Evolutionary conservation across 164 flowering plant genomes (phyloP).

Genomic region (Aristolochia fimbriata): DNA sequence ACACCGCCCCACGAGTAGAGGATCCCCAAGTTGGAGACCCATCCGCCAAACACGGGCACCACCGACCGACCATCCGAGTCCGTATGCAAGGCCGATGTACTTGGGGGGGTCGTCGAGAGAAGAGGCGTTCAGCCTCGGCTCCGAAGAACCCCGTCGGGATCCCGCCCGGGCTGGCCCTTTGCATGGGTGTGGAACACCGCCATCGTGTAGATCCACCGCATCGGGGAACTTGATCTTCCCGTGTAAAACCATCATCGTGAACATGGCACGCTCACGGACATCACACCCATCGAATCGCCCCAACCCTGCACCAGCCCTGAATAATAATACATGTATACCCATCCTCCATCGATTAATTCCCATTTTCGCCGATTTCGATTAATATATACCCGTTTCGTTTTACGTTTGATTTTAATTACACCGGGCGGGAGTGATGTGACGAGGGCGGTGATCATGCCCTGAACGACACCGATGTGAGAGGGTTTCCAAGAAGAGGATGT

Average conservation of each 20-base stretch:
- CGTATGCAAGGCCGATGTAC: constrained; percentile 12
- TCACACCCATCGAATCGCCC: constrained; percentile 40
- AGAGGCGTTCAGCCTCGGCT: constrained; percentile 27
- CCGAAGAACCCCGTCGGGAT: constrained; percentile 31
- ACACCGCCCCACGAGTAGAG: constrained; percentile 20
- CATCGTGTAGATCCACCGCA: constrained; percentile 30
- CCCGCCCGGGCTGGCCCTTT: constrained; percentile 35
- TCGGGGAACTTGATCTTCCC: constrained; percentile 16
- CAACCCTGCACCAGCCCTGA: constrained; percentile 31
- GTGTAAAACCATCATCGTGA: constrained; percentile 49
- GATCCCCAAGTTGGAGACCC: constrained; percentile 24
- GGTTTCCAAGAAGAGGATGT: constrained; percentile 25
- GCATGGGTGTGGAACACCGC: constrained; percentile 40
- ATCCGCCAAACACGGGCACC: constrained; percentile 21
- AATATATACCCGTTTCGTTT: too few relatives aligned
- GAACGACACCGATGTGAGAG: constrained; percentile 26
- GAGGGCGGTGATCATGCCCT: constrained; percentile 30
- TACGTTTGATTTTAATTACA: constrained; percentile 3
- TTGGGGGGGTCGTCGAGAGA: constrained; percentile 11
- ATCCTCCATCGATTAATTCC: too few relatives aligned
- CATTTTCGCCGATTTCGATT: too few relatives aligned
- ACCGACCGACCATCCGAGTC: constrained; percentile 13
- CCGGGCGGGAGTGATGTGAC: constrained; percentile 27
- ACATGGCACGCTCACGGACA: constrained; percentile 45
- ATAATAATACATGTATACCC: too few relatives aligned